Conservation (phyloP, 2,329 filamentous ascomycete genomes). For the Coniochaeta sp. region DNA sequence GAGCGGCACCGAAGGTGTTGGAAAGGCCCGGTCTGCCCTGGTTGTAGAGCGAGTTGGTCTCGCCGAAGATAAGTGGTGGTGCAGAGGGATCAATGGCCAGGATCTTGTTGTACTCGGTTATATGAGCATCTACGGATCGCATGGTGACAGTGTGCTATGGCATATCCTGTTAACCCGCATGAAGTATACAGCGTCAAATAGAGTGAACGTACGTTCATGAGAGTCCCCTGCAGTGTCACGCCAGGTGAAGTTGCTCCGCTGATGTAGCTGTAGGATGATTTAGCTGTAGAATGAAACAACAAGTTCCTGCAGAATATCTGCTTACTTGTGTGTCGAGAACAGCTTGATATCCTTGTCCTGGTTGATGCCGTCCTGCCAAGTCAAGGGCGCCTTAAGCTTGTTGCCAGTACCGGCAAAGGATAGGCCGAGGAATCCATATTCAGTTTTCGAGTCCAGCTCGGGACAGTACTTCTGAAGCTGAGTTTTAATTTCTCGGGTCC, state of each 20-base stretch:
- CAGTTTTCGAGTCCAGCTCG: constrained; percentile 29
- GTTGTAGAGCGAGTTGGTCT: constrained; percentile 57
- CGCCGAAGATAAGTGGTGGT: constrained; percentile 50
- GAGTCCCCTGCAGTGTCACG: constrained; percentile 52
- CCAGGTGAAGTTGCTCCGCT: constrained; percentile 50
- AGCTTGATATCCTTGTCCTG: constrained; percentile 38
- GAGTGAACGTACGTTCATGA: constrained; percentile 41
- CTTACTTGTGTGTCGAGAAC: constrained; percentile 54
- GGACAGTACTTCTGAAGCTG: constrained; percentile 42
- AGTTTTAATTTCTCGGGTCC: constrained; percentile 38
- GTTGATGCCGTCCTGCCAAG: constrained; percentile 48
- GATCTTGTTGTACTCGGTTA: constrained; percentile 37
- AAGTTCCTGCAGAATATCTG: not conserved
- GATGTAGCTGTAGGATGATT: constrained; percentile 44
- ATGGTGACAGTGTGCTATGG: constrained; percentile 40
- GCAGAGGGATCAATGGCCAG: constrained; percentile 18
- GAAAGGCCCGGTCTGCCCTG: constrained; percentile 54
- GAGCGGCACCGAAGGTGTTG: constrained; percentile 57
- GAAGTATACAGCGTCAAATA: too few species aligned
- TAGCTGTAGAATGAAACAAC: not conserved
- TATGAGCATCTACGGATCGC: constrained; percentile 38
- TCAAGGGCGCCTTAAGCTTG: constrained; percentile 38
- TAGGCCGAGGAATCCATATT: constrained; percentile 48
- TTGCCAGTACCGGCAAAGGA: constrained; percentile 48
- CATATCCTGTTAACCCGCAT: not conserved